These are phyloP conservation scores for Colletotrichum tofieldiae DNA, from an alignment of 2,329 filamentous ascomycete genomes.

Conservation along the genomic window DNA sequence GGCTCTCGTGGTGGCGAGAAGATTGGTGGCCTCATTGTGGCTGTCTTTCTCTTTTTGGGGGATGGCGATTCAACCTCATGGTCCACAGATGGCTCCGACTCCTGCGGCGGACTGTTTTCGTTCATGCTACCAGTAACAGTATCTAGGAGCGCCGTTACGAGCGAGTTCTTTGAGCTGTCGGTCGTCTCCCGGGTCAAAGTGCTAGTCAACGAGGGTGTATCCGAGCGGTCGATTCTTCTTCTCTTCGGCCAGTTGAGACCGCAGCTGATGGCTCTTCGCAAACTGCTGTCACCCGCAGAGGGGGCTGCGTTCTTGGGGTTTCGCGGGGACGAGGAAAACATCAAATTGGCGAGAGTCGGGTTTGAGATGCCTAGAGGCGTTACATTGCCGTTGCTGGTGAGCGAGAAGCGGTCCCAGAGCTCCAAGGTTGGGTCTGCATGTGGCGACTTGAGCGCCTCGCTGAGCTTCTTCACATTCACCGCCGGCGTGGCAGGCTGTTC, in stretches of 20 bases:
- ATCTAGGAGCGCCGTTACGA: conserved; percentile 76
- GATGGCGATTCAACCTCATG: conserved; percentile 58
- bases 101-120: conserved; percentile 55
- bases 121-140: conserved; percentile 72
- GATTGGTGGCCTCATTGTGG: conserved; percentile 28
- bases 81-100: conserved; percentile 44
- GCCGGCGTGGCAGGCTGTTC: conserved; percentile 61
- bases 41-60: conserved; percentile 55
- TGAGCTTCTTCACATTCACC: conserved; percentile 72
- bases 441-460: conserved; percentile 74
- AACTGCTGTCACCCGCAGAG: conserved; percentile 60
- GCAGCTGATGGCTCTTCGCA: conserved; percentile 79
- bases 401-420: conserved; percentile 83
- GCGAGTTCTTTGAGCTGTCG: conserved; percentile 69
- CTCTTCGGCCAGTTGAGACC: conserved; percentile 81
- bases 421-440: conserved; percentile 82
- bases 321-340: conserved; percentile 80
- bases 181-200: conserved; percentile 59
- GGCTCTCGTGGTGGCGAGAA: conserved; percentile 43
- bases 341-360: conserved; percentile 74
- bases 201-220: conserved; percentile 52
- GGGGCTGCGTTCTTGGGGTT: conserved; percentile 62
- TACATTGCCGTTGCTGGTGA: conserved; percentile 61
- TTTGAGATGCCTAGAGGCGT: conserved; percentile 65
- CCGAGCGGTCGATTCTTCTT: conserved; percentile 70